Evolutionary conservation across 345 rosid species (phyloP), one percentile per base, ranked within the genome.

Genomic region (Eucalyptus rudis): DNA sequence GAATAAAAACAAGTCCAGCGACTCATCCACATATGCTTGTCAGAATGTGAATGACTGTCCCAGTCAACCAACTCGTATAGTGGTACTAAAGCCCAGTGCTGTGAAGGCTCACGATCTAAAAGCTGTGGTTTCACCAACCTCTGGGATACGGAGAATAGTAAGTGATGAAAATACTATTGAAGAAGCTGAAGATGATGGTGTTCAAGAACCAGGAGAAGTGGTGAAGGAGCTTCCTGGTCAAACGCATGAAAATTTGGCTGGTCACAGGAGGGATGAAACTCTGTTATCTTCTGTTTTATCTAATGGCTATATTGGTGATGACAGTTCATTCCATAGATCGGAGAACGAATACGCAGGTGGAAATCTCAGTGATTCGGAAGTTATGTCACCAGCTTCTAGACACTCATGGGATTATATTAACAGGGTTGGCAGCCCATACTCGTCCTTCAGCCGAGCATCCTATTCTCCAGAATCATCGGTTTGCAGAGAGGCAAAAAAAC

Each of bases 391-490:
- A 2, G 89, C 93, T 85, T 94, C 97, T 88, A 95, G 96, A 92
- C 97, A 96, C 93, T 98, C 99, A 47, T 96, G 99, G 98, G 99
- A 96, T 90, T 96, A 93, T 91, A 88, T 90, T 87, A 95, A 95
- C 89, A 95, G 95, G 93, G 88, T 92, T 92, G 97, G 91, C 86
- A 94, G 96, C 90, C 97, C 97, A 83, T 93, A 88, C 90, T 94
- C 97, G 54, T 94, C 97, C 64, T 93, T 96, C 87, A 96, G 98
- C 89, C 95, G 92, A 49, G 96, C 92, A 52, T 95, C 97, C 33
- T 95, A 93, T 89, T 95, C 99, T 90, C 98, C 99, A 11, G 99
- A 96, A 92, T 96, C 99, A 52, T 97, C 99, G 9, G 98, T 96
- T 88, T 96, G 95, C 88, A 93, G 95, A 90, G 98, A 96, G 91